phyloP scores from a whole-genome alignment of 1,284 basidiomycete species.

The Ganoderma multipileum region DNA sequence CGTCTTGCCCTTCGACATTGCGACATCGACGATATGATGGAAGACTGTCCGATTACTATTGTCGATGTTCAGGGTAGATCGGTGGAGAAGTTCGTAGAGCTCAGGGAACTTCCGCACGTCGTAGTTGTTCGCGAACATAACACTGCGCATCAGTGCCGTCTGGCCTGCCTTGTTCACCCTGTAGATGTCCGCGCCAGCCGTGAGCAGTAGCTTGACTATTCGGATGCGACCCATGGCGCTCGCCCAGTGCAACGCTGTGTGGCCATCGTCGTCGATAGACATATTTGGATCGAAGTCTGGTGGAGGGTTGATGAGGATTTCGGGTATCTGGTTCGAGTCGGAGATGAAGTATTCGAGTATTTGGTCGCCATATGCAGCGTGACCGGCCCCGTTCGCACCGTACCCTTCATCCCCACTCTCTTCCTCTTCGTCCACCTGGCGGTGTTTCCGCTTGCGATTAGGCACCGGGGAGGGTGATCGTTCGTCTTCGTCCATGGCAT shows the following conservation, averaged over 20 bases:
- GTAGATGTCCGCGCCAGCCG: conserved; percentile 96
- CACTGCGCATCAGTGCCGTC: conserved; percentile 97
- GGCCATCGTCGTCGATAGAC: conserved; percentile 98
- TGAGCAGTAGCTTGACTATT: conserved; percentile 94
- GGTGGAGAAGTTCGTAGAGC: conserved; percentile 95
- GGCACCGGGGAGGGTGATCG: conserved; percentile 43
- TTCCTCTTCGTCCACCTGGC: conserved; percentile 31
- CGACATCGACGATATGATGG: conserved; percentile 99
- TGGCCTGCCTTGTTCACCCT: conserved; percentile 97
- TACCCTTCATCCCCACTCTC: conserved; percentile 18
- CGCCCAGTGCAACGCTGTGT: conserved; percentile 98
- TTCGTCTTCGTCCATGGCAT: conserved; percentile 46
- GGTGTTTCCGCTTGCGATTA: conserved; percentile 44
- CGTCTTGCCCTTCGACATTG: conserved; percentile 96
- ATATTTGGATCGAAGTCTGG: conserved; percentile 95
- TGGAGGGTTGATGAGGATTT: conserved; percentile 89
- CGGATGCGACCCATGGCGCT: conserved; percentile 99
- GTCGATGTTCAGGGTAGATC: conserved; percentile 98
- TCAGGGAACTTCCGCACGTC: conserved; percentile 99
- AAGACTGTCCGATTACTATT: conserved; percentile 98
- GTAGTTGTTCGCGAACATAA: conserved; percentile 99
- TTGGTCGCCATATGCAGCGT: conserved; percentile 85
- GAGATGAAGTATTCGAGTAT: conserved; percentile 99
- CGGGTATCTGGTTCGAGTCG: conserved; percentile 93
- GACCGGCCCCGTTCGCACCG: conserved; percentile 42